These are phyloP conservation scores for Podaxis sp. DNA, from an alignment of 768 basidiomycete species.

Conservation along the genomic window DNA sequence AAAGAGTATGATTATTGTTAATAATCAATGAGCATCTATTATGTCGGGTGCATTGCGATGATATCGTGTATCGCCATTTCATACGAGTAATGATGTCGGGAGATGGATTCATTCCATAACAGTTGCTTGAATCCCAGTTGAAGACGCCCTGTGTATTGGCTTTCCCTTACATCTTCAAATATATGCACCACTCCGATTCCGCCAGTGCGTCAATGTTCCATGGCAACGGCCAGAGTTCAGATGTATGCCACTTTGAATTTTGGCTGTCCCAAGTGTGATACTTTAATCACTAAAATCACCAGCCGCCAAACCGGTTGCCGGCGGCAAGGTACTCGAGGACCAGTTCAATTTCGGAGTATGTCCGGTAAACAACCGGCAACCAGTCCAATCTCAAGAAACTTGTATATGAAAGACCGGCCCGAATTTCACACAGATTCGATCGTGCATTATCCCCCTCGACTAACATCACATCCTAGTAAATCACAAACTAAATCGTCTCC, in stretches of 20 bases:
- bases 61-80: too few species aligned
- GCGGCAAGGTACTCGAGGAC: neutral
- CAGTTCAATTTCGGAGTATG: neutral
- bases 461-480: conserved; percentile 9
- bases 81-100: too few species aligned
- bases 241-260: neutral
- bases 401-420: neutral
- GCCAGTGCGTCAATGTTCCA: too few species aligned
- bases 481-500: neutral
- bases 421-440: neutral
- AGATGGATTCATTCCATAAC: too few species aligned
- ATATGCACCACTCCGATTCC: too few species aligned
- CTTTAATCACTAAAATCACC: neutral
- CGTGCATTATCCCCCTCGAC: neutral
- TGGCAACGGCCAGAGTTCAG: too few species aligned
- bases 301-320: neutral
- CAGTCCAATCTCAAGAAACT: neutral
- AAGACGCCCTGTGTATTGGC: too few species aligned
- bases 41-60: too few species aligned
- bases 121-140: too few species aligned
- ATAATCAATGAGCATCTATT: too few species aligned
- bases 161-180: too few species aligned
- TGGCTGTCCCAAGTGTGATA: neutral
- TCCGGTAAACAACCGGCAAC: neutral
- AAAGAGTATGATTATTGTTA: too few species aligned